Conservation (phyloP, 2,329 filamentous ascomycete genomes). For the Penicillium italicum region DNA sequence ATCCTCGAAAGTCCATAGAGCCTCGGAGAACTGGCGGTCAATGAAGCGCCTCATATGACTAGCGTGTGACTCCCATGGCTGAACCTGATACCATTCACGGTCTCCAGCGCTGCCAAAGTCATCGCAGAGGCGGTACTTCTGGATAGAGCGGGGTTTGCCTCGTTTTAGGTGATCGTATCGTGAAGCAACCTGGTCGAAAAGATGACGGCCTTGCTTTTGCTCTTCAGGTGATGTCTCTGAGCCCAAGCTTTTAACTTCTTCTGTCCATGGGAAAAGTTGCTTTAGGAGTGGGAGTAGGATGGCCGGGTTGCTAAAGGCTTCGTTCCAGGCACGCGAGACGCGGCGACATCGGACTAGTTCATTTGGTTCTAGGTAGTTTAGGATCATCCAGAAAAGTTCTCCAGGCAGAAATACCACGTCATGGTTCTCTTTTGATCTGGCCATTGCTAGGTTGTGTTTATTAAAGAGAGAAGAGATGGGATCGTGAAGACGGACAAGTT, state of each 20-base stretch:
- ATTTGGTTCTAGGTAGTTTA: constrained; percentile 48
- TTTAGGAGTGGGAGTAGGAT: constrained; percentile 50
- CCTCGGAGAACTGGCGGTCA: constrained; percentile 36
- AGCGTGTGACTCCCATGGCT: constrained; percentile 42
- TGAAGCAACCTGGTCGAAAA: constrained; percentile 51
- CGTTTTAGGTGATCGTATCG: constrained; percentile 54
- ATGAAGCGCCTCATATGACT: constrained; percentile 33
- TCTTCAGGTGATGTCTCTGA: constrained; percentile 1
- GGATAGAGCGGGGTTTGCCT: constrained; percentile 47
- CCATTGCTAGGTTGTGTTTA: constrained; percentile 9
- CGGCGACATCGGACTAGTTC: constrained; percentile 53
- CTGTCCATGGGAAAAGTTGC: constrained; percentile 51
- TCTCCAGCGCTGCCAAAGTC: constrained; percentile 35
- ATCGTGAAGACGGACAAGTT: neutral
- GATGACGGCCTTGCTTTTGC: constrained; percentile 16
- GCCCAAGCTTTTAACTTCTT: constrained; percentile 49
- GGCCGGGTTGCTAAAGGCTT: constrained; percentile 49
- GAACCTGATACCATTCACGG: constrained; percentile 41
- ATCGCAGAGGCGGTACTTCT: constrained; percentile 45
- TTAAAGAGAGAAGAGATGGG: neutral
- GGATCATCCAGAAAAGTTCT: constrained; percentile 56
- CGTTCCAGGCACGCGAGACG: constrained; percentile 50
- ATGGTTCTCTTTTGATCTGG: neutral
- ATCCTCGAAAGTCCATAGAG: constrained; percentile 57
- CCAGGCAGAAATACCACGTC: constrained; percentile 47